Percentiles rank a stretch among this genome's conserved stretches.
Conservation (phyloP, 257 asterid genomes). For the Jacaranda mimosifolia region DNA sequence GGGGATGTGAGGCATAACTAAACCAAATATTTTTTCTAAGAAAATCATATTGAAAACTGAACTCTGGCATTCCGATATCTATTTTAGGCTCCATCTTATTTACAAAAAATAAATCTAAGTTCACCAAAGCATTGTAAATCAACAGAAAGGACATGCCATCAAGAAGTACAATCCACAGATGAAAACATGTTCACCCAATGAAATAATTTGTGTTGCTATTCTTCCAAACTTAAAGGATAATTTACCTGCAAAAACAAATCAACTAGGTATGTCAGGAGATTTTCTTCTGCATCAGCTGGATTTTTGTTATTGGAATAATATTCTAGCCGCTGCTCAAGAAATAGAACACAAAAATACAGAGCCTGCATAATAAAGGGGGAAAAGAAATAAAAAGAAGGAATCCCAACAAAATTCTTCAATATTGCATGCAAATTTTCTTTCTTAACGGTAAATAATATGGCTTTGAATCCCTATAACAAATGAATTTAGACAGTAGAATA, state of each 20-base stretch:
- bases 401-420: neutral
- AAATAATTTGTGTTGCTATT: conserved; percentile 16
- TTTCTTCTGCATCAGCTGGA: conserved; percentile 82
- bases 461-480: neutral
- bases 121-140: neutral
- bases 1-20: neutral
- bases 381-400: neutral
- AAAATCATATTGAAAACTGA: neutral
- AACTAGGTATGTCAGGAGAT: conserved; percentile 86
- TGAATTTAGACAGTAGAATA: conserved; percentile 11
- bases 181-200: too few species aligned
- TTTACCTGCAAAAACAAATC: conserved; percentile 87
- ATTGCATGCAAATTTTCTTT: neutral
- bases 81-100: neutral
- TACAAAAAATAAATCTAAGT: conserved; percentile 6
- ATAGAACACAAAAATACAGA: conserved; percentile 92
- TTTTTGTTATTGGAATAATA: conserved; percentile 78
- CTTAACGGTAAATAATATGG: neutral
- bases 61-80: conserved; percentile 21
- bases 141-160: neutral
- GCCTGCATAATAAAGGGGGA: conserved; percentile 61
- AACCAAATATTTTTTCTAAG: conserved; percentile 17
- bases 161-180: conserved; percentile 33
- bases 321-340: conserved; percentile 89
- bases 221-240: conserved; percentile 22